Evolutionary conservation across 805 yeast species (phyloP).

Genomic region (Wickerhamiella azyma): DNA sequence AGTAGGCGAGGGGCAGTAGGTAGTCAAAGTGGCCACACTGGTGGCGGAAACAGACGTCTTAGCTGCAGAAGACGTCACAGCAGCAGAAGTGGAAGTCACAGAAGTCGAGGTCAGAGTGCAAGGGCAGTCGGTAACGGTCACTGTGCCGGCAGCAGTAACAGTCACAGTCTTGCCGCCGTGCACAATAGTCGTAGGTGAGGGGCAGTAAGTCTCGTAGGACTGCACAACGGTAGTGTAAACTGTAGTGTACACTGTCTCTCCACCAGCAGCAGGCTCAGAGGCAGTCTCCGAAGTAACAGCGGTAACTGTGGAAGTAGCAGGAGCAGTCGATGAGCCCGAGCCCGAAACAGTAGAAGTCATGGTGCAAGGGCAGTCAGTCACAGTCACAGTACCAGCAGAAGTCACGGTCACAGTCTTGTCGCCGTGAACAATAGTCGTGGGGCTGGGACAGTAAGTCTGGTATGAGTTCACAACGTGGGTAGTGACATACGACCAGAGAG

Average conservation of each 20-base stretch:
- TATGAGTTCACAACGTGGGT: neutral
- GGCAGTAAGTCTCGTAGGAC: neutral
- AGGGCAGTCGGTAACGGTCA: slow-evolving; percentile 4
- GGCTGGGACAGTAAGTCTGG: neutral
- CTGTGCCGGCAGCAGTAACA: neutral
- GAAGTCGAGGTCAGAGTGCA: slow-evolving; percentile 3
- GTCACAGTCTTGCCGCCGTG: neutral
- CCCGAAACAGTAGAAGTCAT: slow-evolving; percentile 7
- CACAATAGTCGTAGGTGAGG: neutral
- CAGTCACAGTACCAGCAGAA: slow-evolving; percentile 5
- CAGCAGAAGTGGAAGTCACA: neutral
- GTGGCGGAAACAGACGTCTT: too few relatives aligned
- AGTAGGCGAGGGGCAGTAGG: slow-evolving; percentile 1
- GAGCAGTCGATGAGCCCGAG: neutral
- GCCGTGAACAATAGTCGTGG: slow-evolving; percentile 3
- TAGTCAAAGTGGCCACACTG: neutral
- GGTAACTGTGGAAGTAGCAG: neutral
- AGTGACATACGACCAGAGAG: slow-evolving; percentile 20
- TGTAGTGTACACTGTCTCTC: too few relatives aligned
- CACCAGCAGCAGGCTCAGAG: neutral
- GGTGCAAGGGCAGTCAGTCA: slow-evolving; percentile 14
- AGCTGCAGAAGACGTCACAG: too few relatives aligned
- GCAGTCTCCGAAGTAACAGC: neutral
- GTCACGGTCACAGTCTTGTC: slow-evolving; percentile 5
- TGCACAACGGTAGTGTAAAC: neutral